Evolutionary conservation across 768 basidiomycete genomes (phyloP).

Genomic region (Saitozyma podzolica): DNA sequence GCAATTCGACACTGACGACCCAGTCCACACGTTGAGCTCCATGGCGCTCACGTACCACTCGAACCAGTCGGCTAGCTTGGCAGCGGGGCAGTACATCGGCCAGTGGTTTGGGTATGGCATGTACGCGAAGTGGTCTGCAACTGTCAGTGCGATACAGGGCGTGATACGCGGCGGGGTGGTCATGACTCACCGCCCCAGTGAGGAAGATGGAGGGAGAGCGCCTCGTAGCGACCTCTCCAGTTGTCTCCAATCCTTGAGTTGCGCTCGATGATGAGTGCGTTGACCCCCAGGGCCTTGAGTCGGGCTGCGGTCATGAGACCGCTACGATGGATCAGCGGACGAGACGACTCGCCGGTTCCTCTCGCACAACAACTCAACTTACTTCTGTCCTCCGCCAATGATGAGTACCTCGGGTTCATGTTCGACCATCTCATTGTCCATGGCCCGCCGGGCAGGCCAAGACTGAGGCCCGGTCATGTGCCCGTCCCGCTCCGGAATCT

Average conservation of each 20-base stretch:
- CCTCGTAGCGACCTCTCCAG: constrained; percentile 60
- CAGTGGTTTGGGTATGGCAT: constrained; percentile 42
- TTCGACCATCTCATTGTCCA: constrained; percentile 10
- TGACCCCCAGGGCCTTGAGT: constrained; percentile 61
- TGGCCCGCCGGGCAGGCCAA: constrained; percentile 14
- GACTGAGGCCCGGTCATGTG: constrained; percentile 15
- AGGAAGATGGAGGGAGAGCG: constrained; percentile 62
- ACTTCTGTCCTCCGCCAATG: constrained; percentile 30
- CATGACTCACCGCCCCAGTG: constrained; percentile 2
- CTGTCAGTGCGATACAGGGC: too few relatives aligned
- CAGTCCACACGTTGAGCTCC: constrained; percentile 22
- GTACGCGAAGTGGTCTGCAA: constrained; percentile 56
- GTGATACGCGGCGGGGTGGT: too few relatives aligned
- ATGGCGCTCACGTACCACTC: constrained; percentile 33
- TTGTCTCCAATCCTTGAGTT: constrained; percentile 37
- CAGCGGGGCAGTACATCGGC: constrained; percentile 46
- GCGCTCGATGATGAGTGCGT: constrained; percentile 62
- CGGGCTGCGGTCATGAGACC: constrained; percentile 66
- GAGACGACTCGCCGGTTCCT: too few relatives aligned
- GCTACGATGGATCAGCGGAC: background rate
- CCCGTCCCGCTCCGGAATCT: background rate
- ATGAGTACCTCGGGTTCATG: constrained; percentile 15
- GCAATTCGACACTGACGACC: constrained; percentile 3
- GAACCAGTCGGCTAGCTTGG: constrained; percentile 49
- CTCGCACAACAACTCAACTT: too few relatives aligned